phyloP scores from a whole-genome alignment of 1,139 yeast species.

The Geotrichum fermentans region DNA sequence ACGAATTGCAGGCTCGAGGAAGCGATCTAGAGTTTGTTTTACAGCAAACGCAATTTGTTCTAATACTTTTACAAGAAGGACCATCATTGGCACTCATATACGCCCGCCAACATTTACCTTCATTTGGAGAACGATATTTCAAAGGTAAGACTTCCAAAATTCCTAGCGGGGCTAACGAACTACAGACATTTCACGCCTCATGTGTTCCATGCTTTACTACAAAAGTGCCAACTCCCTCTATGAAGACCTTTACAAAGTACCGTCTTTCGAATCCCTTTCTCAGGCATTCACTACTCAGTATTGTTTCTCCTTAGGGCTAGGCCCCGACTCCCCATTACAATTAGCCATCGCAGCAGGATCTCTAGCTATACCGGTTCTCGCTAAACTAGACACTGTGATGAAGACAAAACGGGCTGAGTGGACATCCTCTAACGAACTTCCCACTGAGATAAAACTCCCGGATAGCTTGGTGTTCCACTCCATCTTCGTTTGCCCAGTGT shows the following conservation, averaged over 20 bases:
- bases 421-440: conserved; percentile 53
- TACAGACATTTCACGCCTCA: conserved; percentile 49
- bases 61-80: conserved; percentile 30
- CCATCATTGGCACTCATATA: conserved; percentile 46
- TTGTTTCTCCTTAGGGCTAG: conserved; percentile 56
- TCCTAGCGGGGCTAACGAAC: background rate
- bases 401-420: conserved; percentile 48
- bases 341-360: conserved; percentile 64
- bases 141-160: conserved; percentile 5
- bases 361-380: conserved; percentile 63
- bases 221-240: conserved; percentile 41
- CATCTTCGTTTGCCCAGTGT: conserved; percentile 83
- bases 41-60: conserved; percentile 53
- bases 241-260: conserved; percentile 29
- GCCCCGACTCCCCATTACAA: conserved; percentile 67
- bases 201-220: conserved; percentile 46
- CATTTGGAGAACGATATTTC: conserved; percentile 41
- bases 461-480: conserved; percentile 59
- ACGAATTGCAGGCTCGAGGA: conserved; percentile 30
- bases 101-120: conserved; percentile 50
- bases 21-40: conserved; percentile 55
- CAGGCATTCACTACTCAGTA: conserved; percentile 60
- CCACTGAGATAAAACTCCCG: conserved; percentile 56
- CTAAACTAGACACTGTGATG: conserved; percentile 55
- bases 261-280: conserved; percentile 43